phyloP scores from a whole-genome alignment of 1,284 basidiomycete species.

The Spongiforma sp. region DNA sequence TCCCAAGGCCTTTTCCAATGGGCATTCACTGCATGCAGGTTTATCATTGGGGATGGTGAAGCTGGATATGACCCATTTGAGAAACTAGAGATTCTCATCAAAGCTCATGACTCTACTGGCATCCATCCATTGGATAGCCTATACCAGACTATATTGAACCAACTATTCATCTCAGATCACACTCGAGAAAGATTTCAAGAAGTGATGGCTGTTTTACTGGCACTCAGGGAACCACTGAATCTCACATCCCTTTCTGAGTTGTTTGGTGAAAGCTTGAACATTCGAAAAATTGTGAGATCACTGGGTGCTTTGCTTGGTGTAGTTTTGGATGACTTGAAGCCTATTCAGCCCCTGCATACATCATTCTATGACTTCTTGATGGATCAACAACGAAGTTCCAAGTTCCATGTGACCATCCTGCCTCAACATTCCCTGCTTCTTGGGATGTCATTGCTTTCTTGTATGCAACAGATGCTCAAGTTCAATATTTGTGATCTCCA shows the following conservation, averaged over 20 bases:
- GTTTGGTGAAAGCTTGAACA: neutral
- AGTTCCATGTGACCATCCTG: neutral
- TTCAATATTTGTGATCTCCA: no score
- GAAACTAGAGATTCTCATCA: neutral
- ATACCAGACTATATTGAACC: neutral
- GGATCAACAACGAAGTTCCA: neutral
- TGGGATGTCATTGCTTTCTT: neutral
- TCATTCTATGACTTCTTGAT: constrained; percentile 1
- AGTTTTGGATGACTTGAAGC: neutral
- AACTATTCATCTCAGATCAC: neutral
- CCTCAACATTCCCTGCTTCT: neutral
- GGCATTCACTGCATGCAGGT: constrained; percentile 13
- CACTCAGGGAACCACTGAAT: neutral
- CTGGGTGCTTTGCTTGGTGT: neutral
- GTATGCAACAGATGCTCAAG: no score
- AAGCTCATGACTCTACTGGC: neutral
- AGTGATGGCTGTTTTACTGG: constrained; percentile 7
- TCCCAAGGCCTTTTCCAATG: constrained; percentile 13
- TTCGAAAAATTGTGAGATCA: neutral
- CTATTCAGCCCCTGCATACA: neutral
- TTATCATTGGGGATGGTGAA: neutral
- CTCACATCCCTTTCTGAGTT: neutral
- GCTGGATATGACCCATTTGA: neutral
- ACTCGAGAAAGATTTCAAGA: neutral
- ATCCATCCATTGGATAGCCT: neutral